Evolutionary conservation across 2,329 filamentous ascomycete species (phyloP).

Genomic region (Ilyonectria destructans): DNA sequence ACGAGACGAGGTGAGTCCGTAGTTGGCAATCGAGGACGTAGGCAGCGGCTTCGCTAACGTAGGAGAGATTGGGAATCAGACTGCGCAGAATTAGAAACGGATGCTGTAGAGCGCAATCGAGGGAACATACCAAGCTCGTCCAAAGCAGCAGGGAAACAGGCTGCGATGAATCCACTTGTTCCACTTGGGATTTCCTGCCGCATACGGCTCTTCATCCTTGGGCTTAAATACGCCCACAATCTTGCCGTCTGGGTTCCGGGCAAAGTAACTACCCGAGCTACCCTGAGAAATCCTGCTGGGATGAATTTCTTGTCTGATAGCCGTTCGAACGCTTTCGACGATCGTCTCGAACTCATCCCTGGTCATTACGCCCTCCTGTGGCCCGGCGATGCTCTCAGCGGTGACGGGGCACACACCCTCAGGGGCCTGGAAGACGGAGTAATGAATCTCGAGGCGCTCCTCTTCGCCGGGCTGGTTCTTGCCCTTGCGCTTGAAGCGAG

Average conservation of each 20-base stretch:
- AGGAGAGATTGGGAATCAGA: conserved; percentile 96
- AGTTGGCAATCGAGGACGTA: conserved; percentile 95
- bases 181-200: conserved; percentile 98
- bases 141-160: conserved; percentile 97
- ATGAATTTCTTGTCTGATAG: conserved; percentile 92
- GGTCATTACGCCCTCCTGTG: conserved; percentile 78
- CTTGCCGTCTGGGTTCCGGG: conserved; percentile 90
- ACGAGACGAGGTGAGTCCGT: conserved; percentile 92
- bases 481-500: conserved; percentile 93
- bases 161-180: conserved; percentile 99
- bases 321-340: conserved; percentile 90
- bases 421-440: conserved; percentile 95
- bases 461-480: conserved; percentile 83
- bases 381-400: conserved; percentile 79
- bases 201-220: conserved; percentile 98
- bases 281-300: conserved; percentile 97
- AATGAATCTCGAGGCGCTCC: conserved; percentile 93
- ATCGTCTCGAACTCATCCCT: conserved; percentile 88
- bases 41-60: conserved; percentile 98
- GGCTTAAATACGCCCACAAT: conserved; percentile 99
- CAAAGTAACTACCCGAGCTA: conserved; percentile 98
- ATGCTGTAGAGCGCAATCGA: background rate
- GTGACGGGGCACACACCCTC: conserved; percentile 88
- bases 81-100: conserved; percentile 55
- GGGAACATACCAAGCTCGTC: conserved; percentile 81